Percentiles rank a stretch among this genome's conserved stretches.
phyloP scores from a whole-genome alignment of 257 asterid genomes.

The Nicotiana paniculata region DNA sequence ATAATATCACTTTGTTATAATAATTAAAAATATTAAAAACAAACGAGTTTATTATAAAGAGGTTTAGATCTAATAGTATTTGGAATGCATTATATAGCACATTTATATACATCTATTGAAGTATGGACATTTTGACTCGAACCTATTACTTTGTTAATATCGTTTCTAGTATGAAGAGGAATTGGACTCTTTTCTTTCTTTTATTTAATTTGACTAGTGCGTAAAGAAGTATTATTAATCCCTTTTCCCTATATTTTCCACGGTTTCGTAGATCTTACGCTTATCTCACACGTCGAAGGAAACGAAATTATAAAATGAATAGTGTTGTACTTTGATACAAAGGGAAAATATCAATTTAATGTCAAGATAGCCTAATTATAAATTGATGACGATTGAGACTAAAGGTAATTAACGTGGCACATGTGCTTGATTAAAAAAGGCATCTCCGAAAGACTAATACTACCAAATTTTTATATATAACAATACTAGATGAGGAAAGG shows the following conservation, averaged over 20 bases:
- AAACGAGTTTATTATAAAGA: no score
- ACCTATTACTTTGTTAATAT: no score
- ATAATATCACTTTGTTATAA: no score
- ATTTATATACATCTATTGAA: not conserved
- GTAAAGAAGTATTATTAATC: not conserved
- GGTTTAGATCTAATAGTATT: not conserved
- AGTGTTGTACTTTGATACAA: not conserved
- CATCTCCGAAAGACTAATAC: conserved; percentile 2
- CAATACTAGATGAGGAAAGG: no score
- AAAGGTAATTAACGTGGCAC: conserved; percentile 5
- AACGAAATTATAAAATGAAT: not conserved
- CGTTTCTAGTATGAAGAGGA: not conserved
- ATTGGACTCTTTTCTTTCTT: not conserved
- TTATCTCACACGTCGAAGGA: not conserved
- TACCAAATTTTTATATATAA: not conserved
- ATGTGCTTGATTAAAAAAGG: conserved; percentile 15
- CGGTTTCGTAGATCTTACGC: not conserved
- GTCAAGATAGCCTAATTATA: not conserved
- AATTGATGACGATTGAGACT: conserved; percentile 4
- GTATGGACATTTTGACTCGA: not conserved
- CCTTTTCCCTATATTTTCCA: not conserved
- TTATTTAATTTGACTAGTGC: not conserved
- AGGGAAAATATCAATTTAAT: not conserved
- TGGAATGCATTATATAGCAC: not conserved
- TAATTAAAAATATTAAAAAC: no score